phyloP scores from a whole-genome alignment of 2,329 filamentous ascomycete genomes.

The Knufia petricola region DNA sequence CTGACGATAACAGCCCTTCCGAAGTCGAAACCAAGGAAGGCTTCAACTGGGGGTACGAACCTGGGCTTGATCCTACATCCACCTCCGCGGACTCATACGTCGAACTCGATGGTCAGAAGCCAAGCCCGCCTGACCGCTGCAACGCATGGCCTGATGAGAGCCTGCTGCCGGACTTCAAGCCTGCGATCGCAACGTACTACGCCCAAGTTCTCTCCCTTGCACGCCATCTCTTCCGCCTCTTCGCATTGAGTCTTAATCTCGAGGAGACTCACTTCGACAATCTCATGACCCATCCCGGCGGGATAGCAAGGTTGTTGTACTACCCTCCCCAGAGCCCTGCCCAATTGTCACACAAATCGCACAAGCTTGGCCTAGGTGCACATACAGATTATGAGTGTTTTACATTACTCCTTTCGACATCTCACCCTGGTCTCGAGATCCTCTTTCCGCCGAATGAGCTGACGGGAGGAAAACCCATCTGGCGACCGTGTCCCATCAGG shows the following conservation, averaged over 20 bases:
- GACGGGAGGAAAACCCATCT: conserved; percentile 18
- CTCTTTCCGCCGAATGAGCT: conserved; percentile 20
- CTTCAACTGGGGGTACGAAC: conserved; percentile 24
- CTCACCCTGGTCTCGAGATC: conserved; percentile 22
- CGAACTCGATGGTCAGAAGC: conserved; percentile 19
- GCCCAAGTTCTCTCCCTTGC: conserved; percentile 41
- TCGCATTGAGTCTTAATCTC: conserved; percentile 47
- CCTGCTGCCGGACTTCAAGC: conserved; percentile 35
- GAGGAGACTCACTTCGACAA: conserved; percentile 47
- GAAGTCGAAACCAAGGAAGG: conserved; percentile 21
- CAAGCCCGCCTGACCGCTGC: conserved; percentile 7
- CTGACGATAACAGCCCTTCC: conserved; percentile 14
- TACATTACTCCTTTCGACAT: conserved; percentile 36
- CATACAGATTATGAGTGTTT: conserved; percentile 37
- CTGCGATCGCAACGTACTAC: conserved; percentile 40
- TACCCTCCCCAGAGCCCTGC: conserved; percentile 19
- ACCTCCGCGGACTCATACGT: conserved; percentile 18
- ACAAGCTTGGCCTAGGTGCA: conserved; percentile 21
- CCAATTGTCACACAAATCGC: conserved; percentile 2
- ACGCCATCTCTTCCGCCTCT: conserved; percentile 42
- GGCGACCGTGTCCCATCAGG: conserved; percentile 21
- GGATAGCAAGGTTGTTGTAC: conserved; percentile 22
- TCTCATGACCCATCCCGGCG: conserved; percentile 43
- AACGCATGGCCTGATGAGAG: conserved; percentile 21
- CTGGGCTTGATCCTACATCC: conserved; percentile 16